Percentiles rank a stretch among this genome's conserved stretches.
phyloP scores from a whole-genome alignment of 371 early-diverging fungal species.

The Actinomucor elegans region DNA sequence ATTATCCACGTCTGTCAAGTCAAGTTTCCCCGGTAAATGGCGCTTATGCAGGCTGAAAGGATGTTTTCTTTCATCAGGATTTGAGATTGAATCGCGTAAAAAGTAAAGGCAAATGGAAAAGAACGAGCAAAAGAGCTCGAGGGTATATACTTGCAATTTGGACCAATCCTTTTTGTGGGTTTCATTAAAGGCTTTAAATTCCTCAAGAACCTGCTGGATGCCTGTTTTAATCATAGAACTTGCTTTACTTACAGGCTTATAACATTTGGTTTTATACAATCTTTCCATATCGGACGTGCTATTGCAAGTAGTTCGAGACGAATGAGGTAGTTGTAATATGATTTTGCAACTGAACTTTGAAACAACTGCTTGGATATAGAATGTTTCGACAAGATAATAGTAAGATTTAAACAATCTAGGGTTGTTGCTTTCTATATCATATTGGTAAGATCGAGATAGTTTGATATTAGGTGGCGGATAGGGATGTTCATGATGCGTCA shows the following conservation, averaged over 20 bases:
- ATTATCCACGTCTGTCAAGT: conserved; percentile 12
- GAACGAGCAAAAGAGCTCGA: conserved; percentile 6
- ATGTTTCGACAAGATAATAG: conserved; percentile 31
- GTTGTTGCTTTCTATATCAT: conserved; percentile 28
- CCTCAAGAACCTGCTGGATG: background rate
- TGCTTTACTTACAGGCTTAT: background rate
- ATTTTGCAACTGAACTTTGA: conserved; percentile 9
- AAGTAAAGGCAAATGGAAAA: conserved; percentile 14
- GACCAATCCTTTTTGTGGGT: conserved; percentile 1
- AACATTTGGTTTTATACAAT: background rate
- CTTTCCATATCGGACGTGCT: too few relatives aligned
- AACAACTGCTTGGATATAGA: conserved; percentile 26
- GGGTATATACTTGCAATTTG: conserved; percentile 12
- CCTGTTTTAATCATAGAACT: background rate
- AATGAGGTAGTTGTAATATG: conserved; percentile 9
- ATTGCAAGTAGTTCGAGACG: background rate
- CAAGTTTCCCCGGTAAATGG: background rate
- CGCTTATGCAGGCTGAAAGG: background rate
- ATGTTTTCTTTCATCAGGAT: background rate
- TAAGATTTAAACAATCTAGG: conserved; percentile 19
- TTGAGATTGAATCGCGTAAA: background rate
- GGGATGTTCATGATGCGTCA: conserved; percentile 2
- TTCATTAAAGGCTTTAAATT: conserved; percentile 11
- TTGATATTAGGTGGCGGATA: conserved; percentile 26
- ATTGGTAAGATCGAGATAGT: conserved; percentile 25